phyloP scores from a whole-genome alignment of 1,284 basidiomycete genomes.

The Prillingera fragicola region DNA sequence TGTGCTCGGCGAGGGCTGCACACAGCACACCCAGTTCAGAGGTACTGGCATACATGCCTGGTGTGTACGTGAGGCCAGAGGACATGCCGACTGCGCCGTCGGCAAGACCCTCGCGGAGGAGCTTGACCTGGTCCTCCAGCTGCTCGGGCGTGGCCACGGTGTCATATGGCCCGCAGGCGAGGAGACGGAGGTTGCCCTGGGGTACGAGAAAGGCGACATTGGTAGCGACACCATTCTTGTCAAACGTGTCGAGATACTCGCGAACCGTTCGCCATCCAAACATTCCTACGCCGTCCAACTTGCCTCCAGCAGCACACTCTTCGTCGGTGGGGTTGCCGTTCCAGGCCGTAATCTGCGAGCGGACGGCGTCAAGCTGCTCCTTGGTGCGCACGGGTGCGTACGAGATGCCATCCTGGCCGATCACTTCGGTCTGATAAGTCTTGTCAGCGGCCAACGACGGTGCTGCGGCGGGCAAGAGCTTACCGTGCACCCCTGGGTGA shows the following conservation, averaged over 20 bases:
- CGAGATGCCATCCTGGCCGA: slow-evolving; percentile 46
- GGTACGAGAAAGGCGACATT: slow-evolving; percentile 46
- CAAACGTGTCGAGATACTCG: slow-evolving; percentile 41
- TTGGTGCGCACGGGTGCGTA: slow-evolving; percentile 33
- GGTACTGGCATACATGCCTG: slow-evolving; percentile 46
- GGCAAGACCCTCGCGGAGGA: slow-evolving; percentile 31
- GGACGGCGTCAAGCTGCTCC: slow-evolving; percentile 27
- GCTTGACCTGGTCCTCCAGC: slow-evolving; percentile 26
- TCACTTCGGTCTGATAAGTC: slow-evolving; percentile 38
- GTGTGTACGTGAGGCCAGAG: slow-evolving; percentile 45
- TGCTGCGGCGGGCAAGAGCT: slow-evolving; percentile 1
- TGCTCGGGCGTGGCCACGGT: slow-evolving; percentile 22
- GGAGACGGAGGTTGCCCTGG: slow-evolving; percentile 43
- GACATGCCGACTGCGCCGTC: slow-evolving; percentile 47
- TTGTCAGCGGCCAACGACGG: neutral
- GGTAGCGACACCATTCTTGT: slow-evolving; percentile 33
- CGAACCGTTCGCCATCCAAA: slow-evolving; percentile 35
- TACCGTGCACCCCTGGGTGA: slow-evolving; percentile 44
- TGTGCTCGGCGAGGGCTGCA: slow-evolving; percentile 27
- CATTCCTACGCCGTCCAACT: slow-evolving; percentile 26
- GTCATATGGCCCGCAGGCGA: slow-evolving; percentile 40
- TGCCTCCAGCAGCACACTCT: slow-evolving; percentile 19
- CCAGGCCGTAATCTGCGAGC: slow-evolving; percentile 46
- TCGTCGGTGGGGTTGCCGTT: slow-evolving; percentile 43
- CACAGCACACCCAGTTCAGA: slow-evolving; percentile 39